These are phyloP conservation scores for Yamadazyma sp. DNA, from an alignment of 1,139 yeast species.

Conservation along the genomic window DNA sequence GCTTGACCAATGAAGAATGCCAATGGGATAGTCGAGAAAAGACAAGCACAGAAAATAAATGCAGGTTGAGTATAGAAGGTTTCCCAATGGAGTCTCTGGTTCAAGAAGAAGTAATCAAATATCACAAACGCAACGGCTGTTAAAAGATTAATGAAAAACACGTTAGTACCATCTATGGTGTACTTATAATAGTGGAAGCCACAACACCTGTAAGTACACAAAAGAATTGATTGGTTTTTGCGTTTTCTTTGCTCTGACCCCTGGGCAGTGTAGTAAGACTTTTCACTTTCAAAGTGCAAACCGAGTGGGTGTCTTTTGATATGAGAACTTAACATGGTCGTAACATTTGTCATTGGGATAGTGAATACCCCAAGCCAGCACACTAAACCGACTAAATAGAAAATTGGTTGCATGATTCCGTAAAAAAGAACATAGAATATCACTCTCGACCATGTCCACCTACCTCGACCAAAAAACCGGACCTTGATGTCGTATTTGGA, in stretches of 20 bases:
- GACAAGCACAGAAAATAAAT: slow-evolving; percentile 69
- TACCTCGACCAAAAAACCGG: slow-evolving; percentile 87
- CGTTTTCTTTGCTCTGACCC: slow-evolving; percentile 23
- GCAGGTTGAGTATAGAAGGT: slow-evolving; percentile 59
- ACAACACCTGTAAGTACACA: slow-evolving; percentile 89
- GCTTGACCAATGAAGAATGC: slow-evolving; percentile 99
- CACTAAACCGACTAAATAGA: slow-evolving; percentile 52
- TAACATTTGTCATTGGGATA: slow-evolving; percentile 87
- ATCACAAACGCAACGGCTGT: slow-evolving; percentile 81
- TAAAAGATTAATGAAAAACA: slow-evolving; percentile 83
- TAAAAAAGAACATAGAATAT: slow-evolving; percentile 77
- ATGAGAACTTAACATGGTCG: slow-evolving; percentile 62
- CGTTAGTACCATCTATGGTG: slow-evolving; percentile 94
- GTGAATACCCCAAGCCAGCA: slow-evolving; percentile 88
- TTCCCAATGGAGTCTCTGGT: slow-evolving; percentile 49
- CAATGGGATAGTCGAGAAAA: slow-evolving; percentile 84
- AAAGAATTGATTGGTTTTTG: slow-evolving; percentile 45
- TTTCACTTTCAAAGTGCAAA: slow-evolving; percentile 64
- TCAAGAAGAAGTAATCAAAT: slow-evolving; percentile 67
- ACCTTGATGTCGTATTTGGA: slow-evolving; percentile 43
- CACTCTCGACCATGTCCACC: slow-evolving; percentile 85
- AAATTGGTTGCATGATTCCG: slow-evolving; percentile 65
- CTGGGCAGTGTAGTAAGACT: slow-evolving; percentile 39
- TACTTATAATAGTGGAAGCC: slow-evolving; percentile 93
- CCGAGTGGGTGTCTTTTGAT: slow-evolving; percentile 91